Evolutionary conservation across 805 yeast genomes (phyloP), one percentile per base, ranked within the genome.

Genomic region (Spathaspora gorwiae): DNA sequence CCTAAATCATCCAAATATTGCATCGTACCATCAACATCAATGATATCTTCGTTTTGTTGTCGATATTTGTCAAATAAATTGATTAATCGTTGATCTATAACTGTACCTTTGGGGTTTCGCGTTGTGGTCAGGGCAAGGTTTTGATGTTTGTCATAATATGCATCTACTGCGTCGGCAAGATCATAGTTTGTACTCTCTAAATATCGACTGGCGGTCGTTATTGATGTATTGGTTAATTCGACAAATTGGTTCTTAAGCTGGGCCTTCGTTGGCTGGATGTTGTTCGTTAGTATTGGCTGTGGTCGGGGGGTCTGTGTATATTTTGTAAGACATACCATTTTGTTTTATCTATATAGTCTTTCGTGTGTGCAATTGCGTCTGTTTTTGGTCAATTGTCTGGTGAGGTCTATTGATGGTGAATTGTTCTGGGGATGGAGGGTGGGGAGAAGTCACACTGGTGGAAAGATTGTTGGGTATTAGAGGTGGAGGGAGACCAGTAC

Each of bases 21-120:
- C 8, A 90, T 61, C 0, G 97, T 84, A 0, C 96, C 97, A 47
- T 88, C 94, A 8, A 87, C 72, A 26, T 82, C 92, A 34, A 90
- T 87, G 36, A 47, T 55, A 10, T 66, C 61, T 0, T 57, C 59
- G 10, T 56, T 50, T 42, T 64, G 70, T 39, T 51, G 48, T 3
- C 24, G 5, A 50, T 68, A 70, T 40, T 57, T 51, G 32, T 69
- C 59, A 50, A 65, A 77, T 1, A 77, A 15, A 0, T 51, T 53
- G 13, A 53, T 53, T 34, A 76, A 49, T 30, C 52, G 45, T 6
- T 54, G 44, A 46, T 51, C 56, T 7, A 14, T 15, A 37, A 37
- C 40, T 50, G 29, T 40, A 35, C 31, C 1, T 33, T 31, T 13
- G 9, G 29, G 4, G 8, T 30, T 26, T 26, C 38, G 19, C 24